phyloP scores from a whole-genome alignment of 2,329 filamentous ascomycete genomes.

The Exophiala phaeomuriformis region DNA sequence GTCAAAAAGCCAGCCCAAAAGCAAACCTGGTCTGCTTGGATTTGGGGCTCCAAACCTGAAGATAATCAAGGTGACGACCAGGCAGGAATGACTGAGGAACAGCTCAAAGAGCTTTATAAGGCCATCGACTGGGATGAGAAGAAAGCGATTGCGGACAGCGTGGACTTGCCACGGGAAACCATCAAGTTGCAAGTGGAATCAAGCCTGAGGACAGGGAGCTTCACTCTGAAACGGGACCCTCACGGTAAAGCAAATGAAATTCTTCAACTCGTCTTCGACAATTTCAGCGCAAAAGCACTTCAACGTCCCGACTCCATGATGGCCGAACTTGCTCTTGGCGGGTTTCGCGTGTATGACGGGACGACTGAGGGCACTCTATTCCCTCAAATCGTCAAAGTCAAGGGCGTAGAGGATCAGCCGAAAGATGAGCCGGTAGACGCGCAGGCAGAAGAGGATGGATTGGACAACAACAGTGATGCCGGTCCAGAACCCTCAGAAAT shows the following conservation, averaged over 20 bases:
- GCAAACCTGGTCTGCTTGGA: slow-evolving; percentile 85
- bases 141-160: slow-evolving; percentile 73
- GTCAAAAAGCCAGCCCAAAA: slow-evolving; percentile 63
- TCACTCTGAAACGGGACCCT: slow-evolving; percentile 80
- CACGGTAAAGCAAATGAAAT: slow-evolving; percentile 73
- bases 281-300: slow-evolving; percentile 82
- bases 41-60: slow-evolving; percentile 72
- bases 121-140: slow-evolving; percentile 99
- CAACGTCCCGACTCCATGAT: slow-evolving; percentile 88
- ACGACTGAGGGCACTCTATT: slow-evolving; percentile 87
- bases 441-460: slow-evolving; percentile 31
- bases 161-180: slow-evolving; percentile 84
- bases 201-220: slow-evolving; percentile 89
- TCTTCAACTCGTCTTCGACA: slow-evolving; percentile 85
- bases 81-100: slow-evolving; percentile 85
- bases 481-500: slow-evolving; percentile 35
- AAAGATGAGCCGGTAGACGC: slow-evolving; percentile 45
- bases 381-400: slow-evolving; percentile 91
- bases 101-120: slow-evolving; percentile 91
- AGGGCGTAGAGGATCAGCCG: slow-evolving; percentile 63
- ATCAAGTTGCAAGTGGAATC: slow-evolving; percentile 90
- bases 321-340: slow-evolving; percentile 81
- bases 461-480: slow-evolving; percentile 24
- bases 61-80: slow-evolving; percentile 58
- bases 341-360: slow-evolving; percentile 89